A percentile compares a stretch with the other conserved stretches of the same genome.
Conservation (phyloP, 2,329 filamentous ascomycete genomes). For the Penicillium vulpinum region DNA sequence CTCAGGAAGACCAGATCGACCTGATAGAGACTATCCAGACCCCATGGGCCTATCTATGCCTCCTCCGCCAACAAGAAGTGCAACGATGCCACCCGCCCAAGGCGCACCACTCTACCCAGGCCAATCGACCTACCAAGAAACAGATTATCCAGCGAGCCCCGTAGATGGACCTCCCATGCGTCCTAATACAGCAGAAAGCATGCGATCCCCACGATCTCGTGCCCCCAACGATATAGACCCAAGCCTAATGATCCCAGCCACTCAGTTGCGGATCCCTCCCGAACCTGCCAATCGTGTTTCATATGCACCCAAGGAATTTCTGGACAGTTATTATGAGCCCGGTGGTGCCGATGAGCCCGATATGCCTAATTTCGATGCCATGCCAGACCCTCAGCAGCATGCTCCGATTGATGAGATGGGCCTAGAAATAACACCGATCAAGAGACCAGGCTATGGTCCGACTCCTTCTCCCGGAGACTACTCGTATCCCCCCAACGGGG, state of each 20-base stretch:
- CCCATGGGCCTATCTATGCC: slow-evolving; percentile 30
- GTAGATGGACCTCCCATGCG: slow-evolving; percentile 24
- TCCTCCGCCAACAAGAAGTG: slow-evolving; percentile 36
- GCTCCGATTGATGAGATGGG: slow-evolving; percentile 38
- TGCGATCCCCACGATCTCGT: slow-evolving; percentile 23
- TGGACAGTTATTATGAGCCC: slow-evolving; percentile 55
- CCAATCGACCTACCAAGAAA: slow-evolving; percentile 37
- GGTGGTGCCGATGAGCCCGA: slow-evolving; percentile 52
- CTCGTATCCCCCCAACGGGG: slow-evolving; percentile 35
- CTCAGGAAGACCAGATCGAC: slow-evolving; percentile 23
- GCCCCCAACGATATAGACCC: slow-evolving; percentile 27
- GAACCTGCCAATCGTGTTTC: slow-evolving; percentile 24
- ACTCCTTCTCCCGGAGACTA: slow-evolving; percentile 31
- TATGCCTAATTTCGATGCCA: slow-evolving; percentile 65
- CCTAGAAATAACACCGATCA: slow-evolving; percentile 33
- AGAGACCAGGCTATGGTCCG: slow-evolving; percentile 25
- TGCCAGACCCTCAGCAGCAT: slow-evolving; percentile 38
- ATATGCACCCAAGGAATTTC: slow-evolving; percentile 41
- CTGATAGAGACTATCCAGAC: slow-evolving; percentile 31
- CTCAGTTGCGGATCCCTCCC: slow-evolving; percentile 19
- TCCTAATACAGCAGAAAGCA: slow-evolving; percentile 29
- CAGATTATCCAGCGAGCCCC: slow-evolving; percentile 18
- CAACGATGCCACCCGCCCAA: slow-evolving; percentile 37
- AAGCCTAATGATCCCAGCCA: slow-evolving; percentile 15
- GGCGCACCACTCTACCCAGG: slow-evolving; percentile 35